Base-by-base conservation (phyloP, 2,329 filamentous ascomycete species). In the Paecilomyces variotii region DNA sequence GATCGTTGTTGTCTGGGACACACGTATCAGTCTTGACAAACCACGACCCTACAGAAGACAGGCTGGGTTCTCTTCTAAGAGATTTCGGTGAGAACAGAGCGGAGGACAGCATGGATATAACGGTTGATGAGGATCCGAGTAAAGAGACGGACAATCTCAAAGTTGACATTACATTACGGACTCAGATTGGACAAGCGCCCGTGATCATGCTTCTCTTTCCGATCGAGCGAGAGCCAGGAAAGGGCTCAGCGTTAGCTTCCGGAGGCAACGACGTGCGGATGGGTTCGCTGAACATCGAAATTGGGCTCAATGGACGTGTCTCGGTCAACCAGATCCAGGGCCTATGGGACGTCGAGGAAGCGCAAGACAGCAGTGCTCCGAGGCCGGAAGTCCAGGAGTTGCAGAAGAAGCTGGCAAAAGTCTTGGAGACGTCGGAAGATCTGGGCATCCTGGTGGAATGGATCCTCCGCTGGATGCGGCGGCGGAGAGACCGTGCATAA, bases 21-120 rank as follows among this genome's bases (percentile, higher is more conserved):
- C 39, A 61, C 6, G 49, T 67, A 26, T 67, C 66, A 14, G 61
- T 65, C 1, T 56, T 74, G 39, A 77, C 82, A 62, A 75, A 82
- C 56, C 67, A 72, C 27, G 70, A 76, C 45, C 66, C 70, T 3
- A 71, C 70, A 24, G 67, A 74, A 14, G 76, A 78, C 0, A 87
- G 89, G 67, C 82, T 85, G 59, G 75, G 79, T 24, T 79, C 78
- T 11, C 78, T 93, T 19, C 77, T 77, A 26, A 62, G 63, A 1
- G 35, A 28, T 32, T 4, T 14, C 39, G 6, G 3, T 45, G n/a
- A 2, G 39, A 19, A 19, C 39, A 19, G n/a, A 4, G 6, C 39
- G 2, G n/a, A 28, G 25, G 27, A 52, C 24, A 28, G 25, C 24
- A 28, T 52, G 50, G 50, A 26, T 52, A 24, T 12, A 27, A 12